phyloP scores from a whole-genome alignment of 2,329 filamentous ascomycete species.

The Alternaria brassicicola region DNA sequence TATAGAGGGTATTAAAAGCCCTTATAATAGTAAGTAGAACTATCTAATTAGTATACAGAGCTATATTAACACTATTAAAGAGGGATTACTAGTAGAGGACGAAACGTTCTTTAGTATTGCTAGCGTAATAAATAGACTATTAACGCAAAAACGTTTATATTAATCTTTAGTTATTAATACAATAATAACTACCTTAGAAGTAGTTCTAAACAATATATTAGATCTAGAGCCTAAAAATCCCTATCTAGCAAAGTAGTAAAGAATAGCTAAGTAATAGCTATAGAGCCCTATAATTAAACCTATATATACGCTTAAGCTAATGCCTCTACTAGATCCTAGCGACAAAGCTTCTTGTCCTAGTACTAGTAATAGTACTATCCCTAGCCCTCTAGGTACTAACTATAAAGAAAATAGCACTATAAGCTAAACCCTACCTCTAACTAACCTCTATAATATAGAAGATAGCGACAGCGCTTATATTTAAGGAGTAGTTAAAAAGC shows the following conservation, averaged over 20 bases:
- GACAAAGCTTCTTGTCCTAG: not conserved
- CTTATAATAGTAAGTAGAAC: conserved; percentile 18
- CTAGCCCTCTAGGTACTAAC: not conserved
- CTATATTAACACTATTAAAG: conserved; percentile 9
- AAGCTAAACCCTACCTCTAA: not conserved
- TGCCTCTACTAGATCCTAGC: conserved; percentile 2
- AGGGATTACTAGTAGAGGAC: conserved; percentile 6
- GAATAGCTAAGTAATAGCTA: conserved; percentile 10
- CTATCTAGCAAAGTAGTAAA: conserved; percentile 16
- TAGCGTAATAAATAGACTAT: conserved; percentile 6
- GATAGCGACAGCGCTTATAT: conserved; percentile 2
- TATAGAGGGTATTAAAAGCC: conserved; percentile 3
- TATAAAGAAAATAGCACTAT: conserved; percentile 4
- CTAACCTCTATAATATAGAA: conserved; percentile 2
- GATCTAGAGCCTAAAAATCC: conserved; percentile 12
- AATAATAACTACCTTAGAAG: conserved; percentile 9
- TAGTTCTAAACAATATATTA: conserved; percentile 5
- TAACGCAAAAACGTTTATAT: conserved; percentile 13
- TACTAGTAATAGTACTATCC: not conserved
- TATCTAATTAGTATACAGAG: conserved; percentile 7
- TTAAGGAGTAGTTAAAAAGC: conserved; percentile 3
- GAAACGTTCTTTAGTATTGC: conserved; percentile 8
- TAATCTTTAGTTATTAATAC: conserved; percentile 9
- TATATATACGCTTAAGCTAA: conserved; percentile 12
- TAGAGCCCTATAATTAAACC: conserved; percentile 10